Base-by-base conservation (phyloP, 495 filamentous ascomycete species). In the Rhypophila decipiens region DNA sequence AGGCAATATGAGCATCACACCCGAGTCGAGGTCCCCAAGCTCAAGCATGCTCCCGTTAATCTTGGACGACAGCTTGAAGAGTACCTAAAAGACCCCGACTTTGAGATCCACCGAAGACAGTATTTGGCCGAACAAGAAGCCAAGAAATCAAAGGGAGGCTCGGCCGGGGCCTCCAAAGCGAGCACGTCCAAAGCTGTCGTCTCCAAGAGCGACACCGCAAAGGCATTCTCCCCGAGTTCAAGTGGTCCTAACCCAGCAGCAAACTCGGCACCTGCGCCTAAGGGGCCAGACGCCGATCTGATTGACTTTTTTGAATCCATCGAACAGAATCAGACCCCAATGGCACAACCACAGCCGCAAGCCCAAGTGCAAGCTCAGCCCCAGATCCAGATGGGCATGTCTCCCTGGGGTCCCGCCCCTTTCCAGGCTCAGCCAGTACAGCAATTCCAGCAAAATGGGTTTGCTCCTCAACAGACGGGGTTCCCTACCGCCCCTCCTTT, bases 301-400 rank as follows among this genome's bases (percentile, higher is more conserved):
- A 99, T 99, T 56, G 93, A 99, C 63, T 96, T 99, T 64, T 99
- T 99, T 60, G 93, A 93, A 50, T 91, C 91, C 2, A 97, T 99
- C 58, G 90, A 97, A 57, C 84, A 87, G 56, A 90, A 91, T 50
- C 88, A 91, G 64, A 88, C 90, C 48, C 80, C 86, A 65, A 83
- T 83, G 68, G 66, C 53, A 19, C 65, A 67, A 29, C 57, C 52
- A 13, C 64, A 67, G 29, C 57, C 52, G 12, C 64, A 59, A 45
- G 48, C 51, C 9, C 58, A 59, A 15, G 35, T 43, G 17, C 60
- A 64, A 22, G 48, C 51, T 8, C 58, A 59, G 18, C 31, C 46
- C n/a, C 60, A 64, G 23, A 51, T 60, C 38, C 59, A 57, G 35
- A 58, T 62, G 52, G 62, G 57, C 44, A 60, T 61, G 59, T 55